These are phyloP conservation scores for Meyerozyma smithsonii DNA, from an alignment of 1,139 yeast species.

Conservation along the genomic window DNA sequence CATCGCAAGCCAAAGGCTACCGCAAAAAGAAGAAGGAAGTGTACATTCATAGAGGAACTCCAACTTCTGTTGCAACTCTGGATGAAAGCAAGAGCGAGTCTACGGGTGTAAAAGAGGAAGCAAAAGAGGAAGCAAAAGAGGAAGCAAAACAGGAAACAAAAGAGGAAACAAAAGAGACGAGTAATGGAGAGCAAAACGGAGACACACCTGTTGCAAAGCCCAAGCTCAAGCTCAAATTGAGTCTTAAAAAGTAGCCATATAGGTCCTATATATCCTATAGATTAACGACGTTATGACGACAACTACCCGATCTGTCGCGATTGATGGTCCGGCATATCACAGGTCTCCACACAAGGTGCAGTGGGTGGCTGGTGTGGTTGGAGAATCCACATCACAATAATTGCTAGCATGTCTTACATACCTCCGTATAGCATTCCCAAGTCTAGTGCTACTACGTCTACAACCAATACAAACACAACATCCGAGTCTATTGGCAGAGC, in stretches of 20 bases:
- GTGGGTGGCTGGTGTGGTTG: neutral
- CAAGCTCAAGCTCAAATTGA: conserved; percentile 20
- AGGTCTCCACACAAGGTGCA: neutral
- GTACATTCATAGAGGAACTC: conserved; percentile 15
- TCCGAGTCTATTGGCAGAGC: conserved; percentile 16
- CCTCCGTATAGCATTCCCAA: conserved; percentile 37
- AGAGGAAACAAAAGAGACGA: neutral
- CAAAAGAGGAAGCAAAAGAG: too few species aligned
- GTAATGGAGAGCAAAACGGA: neutral
- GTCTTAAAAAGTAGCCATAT: conserved; percentile 12
- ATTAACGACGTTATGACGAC: neutral
- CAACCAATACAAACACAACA: conserved; percentile 31
- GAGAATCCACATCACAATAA: neutral
- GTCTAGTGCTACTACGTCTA: conserved; percentile 43
- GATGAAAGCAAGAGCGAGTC: conserved; percentile 7
- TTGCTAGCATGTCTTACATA: conserved; percentile 25
- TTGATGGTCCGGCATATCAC: neutral
- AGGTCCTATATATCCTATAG: neutral
- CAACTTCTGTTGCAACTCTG: conserved; percentile 9
- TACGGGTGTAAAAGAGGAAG: too few species aligned
- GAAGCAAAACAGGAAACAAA: too few species aligned
- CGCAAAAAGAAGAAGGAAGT: conserved; percentile 21
- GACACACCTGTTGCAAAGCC: conserved; percentile 5
- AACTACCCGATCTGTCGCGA: neutral
- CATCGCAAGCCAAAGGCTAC: conserved; percentile 8